Evolutionary conservation across 225 moss, liverwort and hornwort species (phyloP).

Genomic region (Neckera pumila): DNA sequence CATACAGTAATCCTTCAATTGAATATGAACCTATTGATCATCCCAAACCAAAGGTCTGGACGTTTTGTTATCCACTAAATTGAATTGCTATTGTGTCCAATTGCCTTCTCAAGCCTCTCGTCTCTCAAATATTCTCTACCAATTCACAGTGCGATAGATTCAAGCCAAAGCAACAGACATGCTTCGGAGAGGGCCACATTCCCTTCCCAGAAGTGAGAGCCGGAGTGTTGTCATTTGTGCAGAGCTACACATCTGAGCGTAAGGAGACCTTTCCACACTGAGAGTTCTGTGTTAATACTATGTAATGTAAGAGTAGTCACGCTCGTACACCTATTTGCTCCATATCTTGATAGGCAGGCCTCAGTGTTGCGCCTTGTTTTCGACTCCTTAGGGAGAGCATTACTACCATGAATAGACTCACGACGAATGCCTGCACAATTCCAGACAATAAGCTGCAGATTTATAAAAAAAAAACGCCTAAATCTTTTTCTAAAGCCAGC

Average conservation of each 20-base stretch:
- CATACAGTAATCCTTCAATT: too few species aligned
- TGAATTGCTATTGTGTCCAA: background rate
- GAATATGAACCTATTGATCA: background rate
- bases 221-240: background rate
- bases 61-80: too few species aligned
- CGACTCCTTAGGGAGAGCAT: background rate
- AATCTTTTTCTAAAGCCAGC: background rate
- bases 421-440: conserved; percentile 18
- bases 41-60: background rate
- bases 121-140: background rate
- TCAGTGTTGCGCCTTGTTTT: background rate
- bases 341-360: background rate
- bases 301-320: background rate
- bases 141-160: background rate
- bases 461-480: background rate
- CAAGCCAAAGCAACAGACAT: background rate
- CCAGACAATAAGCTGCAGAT: conserved; percentile 9
- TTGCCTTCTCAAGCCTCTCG: background rate
- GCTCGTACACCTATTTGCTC: background rate
- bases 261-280: too few species aligned
- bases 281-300: background rate
- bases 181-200: background rate
- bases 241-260: too few species aligned
- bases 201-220: background rate
- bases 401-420: conserved; percentile 1